These are phyloP conservation scores for Xylaria grammica DNA, from an alignment of 495 filamentous ascomycete species.

Conservation along the genomic window DNA sequence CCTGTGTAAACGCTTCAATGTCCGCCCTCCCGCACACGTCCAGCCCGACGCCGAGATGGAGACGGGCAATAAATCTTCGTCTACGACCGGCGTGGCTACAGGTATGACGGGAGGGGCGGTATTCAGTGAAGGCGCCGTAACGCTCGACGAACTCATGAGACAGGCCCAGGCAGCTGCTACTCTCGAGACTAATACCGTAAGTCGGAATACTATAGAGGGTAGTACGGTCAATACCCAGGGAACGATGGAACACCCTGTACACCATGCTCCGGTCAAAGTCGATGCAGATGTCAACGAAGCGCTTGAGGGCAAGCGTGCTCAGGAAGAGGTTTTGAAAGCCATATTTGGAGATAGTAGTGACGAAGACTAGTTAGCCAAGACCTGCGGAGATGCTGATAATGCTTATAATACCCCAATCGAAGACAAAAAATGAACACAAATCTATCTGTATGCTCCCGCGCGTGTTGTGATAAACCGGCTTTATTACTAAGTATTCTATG, in stretches of 20 bases:
- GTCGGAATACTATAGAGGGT: not conserved
- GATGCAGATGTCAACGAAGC: constrained; percentile 87
- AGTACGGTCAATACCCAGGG: not conserved
- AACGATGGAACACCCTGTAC: not conserved
- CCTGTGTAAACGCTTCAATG: constrained; percentile 91
- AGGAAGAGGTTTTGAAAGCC: constrained; percentile 89
- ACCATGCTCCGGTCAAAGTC: constrained; percentile 54
- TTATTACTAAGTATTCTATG: too few relatives aligned
- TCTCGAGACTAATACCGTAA: not conserved
- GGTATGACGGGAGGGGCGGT: constrained; percentile 29
- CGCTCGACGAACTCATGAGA: constrained; percentile 61
- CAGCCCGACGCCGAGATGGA: constrained; percentile 60
- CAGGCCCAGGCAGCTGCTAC: constrained; percentile 35
- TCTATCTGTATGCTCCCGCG: too few relatives aligned
- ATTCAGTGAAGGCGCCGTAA: constrained; percentile 45
- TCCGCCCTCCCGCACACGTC: constrained; percentile 76
- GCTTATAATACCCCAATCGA: constrained; percentile 21
- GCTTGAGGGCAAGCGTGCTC: constrained; percentile 77
- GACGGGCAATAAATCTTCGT: constrained; percentile 27
- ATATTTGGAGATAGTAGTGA: constrained; percentile 92
- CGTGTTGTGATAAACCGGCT: too few relatives aligned
- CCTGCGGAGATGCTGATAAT: not conserved
- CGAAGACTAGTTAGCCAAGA: constrained; percentile 47
- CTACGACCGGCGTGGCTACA: constrained; percentile 40
- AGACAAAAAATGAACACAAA: too few relatives aligned